Percentiles rank a stretch among this genome's conserved stretches.
These are phyloP conservation scores for Corylus heterophylla DNA, from an alignment of 306 rosid species.

Conservation along the genomic window DNA sequence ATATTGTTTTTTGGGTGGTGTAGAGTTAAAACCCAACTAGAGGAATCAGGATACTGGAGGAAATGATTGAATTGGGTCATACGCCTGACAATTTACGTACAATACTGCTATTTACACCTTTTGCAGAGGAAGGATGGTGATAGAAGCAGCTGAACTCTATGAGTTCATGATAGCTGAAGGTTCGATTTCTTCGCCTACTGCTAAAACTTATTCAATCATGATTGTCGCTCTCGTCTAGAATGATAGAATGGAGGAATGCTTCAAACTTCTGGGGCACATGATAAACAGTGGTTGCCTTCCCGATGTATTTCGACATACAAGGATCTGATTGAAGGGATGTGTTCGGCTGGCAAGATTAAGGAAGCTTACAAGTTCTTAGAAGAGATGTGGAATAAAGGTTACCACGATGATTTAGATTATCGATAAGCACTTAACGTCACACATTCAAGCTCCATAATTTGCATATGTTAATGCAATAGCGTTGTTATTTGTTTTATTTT, in stretches of 20 bases:
- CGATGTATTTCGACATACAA: slow-evolving; percentile 89
- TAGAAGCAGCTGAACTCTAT: slow-evolving; percentile 68
- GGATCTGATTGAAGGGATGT: slow-evolving; percentile 84
- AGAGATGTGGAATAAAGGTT: slow-evolving; percentile 96
- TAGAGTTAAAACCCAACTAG: slow-evolving; percentile 76
- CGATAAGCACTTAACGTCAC: slow-evolving; percentile 78
- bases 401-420: too few relatives aligned
- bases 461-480: too few relatives aligned
- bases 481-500: too few relatives aligned
- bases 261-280: slow-evolving; percentile 64
- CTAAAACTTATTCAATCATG: slow-evolving; percentile 73
- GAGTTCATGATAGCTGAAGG: slow-evolving; percentile 86
- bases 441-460: too few relatives aligned
- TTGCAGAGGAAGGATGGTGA: slow-evolving; percentile 75
- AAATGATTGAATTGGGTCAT: slow-evolving; percentile 69
- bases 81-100: slow-evolving; percentile 78
- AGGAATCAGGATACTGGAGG: slow-evolving; percentile 74
- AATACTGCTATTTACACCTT: slow-evolving; percentile 78
- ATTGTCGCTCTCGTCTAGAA: slow-evolving; percentile 70
- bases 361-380: slow-evolving; percentile 80
- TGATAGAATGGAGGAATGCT: slow-evolving; percentile 76
- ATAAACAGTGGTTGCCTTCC: slow-evolving; percentile 83
- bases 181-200: slow-evolving; percentile 79
- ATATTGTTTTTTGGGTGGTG: slow-evolving; percentile 88
- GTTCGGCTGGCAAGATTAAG: slow-evolving; percentile 66